These are phyloP conservation scores for Leishmania tropica DNA, from an alignment of 208 protist species.

Conservation along the genomic window DNA sequence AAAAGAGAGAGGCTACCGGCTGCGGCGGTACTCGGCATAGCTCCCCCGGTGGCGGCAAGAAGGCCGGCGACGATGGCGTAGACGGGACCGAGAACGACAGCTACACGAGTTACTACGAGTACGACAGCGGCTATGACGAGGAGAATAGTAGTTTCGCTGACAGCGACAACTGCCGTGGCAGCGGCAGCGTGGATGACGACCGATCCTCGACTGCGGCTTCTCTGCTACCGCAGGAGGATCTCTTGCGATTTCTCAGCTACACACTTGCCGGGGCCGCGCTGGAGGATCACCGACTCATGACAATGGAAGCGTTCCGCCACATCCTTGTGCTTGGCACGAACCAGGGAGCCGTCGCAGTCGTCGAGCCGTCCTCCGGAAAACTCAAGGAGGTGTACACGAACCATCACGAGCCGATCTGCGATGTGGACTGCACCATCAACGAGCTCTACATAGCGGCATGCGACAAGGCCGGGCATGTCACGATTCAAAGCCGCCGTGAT, in stretches of 20 bases:
- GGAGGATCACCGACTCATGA: slow-evolving; percentile 68
- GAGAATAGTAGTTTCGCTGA: slow-evolving; percentile 25
- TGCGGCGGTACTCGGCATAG: neutral
- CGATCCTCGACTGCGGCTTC: slow-evolving; percentile 4
- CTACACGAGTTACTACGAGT: slow-evolving; percentile 28
- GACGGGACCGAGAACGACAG: neutral
- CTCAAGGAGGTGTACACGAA: slow-evolving; percentile 31
- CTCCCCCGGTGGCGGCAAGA: neutral
- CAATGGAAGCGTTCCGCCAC: slow-evolving; percentile 37
- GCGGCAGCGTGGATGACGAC: neutral
- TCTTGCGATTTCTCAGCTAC: slow-evolving; percentile 56
- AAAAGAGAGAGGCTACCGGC: slow-evolving; percentile 6
- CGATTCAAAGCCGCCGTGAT: slow-evolving; percentile 43
- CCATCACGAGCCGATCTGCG: slow-evolving; percentile 62
- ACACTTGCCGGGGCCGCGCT: slow-evolving; percentile 27
- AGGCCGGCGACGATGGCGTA: neutral
- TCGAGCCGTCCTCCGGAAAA: slow-evolving; percentile 33
- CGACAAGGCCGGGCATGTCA: slow-evolving; percentile 58
- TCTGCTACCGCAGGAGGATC: slow-evolving; percentile 39
- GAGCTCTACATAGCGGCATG: slow-evolving; percentile 56
- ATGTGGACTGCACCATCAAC: slow-evolving; percentile 51
- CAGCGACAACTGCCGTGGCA: slow-evolving; percentile 19
- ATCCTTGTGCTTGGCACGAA: slow-evolving; percentile 74
- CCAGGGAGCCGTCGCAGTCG: slow-evolving; percentile 58
- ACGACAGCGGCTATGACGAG: slow-evolving; percentile 33